phyloP scores from a whole-genome alignment of 441 rosid species.

The Theobroma grandiflorum region DNA sequence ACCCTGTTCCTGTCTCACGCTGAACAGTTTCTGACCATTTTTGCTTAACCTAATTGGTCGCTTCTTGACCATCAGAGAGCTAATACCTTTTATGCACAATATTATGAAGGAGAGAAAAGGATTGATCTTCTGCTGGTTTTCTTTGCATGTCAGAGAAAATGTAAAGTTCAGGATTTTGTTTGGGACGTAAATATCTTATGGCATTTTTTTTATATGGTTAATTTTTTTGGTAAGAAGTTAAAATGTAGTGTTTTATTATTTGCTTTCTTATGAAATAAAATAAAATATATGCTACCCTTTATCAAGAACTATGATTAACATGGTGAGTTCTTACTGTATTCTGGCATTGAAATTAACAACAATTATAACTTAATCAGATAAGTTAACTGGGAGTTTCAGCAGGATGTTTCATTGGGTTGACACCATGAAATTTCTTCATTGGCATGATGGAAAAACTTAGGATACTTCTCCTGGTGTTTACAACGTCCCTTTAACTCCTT shows the following conservation, averaged over 20 bases:
- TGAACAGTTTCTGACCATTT: constrained; percentile 20
- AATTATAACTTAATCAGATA: background rate
- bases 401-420: background rate
- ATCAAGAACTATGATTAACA: too few species aligned
- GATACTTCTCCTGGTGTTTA: background rate
- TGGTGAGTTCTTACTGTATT: background rate
- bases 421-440: background rate
- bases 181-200: background rate
- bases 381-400: background rate
- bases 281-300: too few species aligned
- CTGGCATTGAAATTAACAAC: background rate
- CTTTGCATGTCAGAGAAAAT: background rate
- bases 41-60: background rate
- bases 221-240: background rate
- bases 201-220: background rate
- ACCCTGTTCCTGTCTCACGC: constrained; percentile 30
- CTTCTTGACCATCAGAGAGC: background rate
- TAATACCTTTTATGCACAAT: background rate
- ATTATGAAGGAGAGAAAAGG: background rate
- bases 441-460: background rate
- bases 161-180: background rate
- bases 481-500: background rate
- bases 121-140: background rate
- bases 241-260: background rate
- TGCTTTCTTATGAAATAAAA: background rate